Base-by-base conservation (phyloP, 2,329 filamentous ascomycete genomes). In the Colletotrichum acutatum region DNA sequence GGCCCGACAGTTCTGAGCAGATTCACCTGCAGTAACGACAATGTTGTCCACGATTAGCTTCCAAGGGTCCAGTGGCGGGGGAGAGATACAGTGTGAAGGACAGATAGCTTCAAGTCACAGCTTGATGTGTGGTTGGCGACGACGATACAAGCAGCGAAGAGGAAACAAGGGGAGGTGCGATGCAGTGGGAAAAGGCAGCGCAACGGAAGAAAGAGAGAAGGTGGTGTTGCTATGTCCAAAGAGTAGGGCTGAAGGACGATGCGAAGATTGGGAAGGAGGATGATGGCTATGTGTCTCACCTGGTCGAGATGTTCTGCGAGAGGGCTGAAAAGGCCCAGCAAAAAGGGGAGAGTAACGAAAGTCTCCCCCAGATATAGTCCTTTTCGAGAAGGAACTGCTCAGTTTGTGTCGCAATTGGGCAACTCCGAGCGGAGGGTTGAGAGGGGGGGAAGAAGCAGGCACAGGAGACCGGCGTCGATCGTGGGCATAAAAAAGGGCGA, bases 381-480 rank as follows among this genome's bases (percentile, higher is more conserved):
- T 53, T 57, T 49, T 57, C 42, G 24, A 71, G 65, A 52, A 53
- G 46, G 57, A 14, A 59, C 66, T 71, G 67, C 53, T 68, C 71
- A 59, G 68, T 81, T 79, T 82, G 81, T 81, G 81, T 83, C 80
- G 78, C 78, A 83, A 83, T 82, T 81, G 79, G 80, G 82, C 78
- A 77, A 78, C 78, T 77, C 76, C 76, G 78, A 79, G 82, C 79
- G 79, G 77, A 78, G 78, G 77, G 76, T 77, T 76, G 75, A 76
- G 75, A 76, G 74, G 74, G 68, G 74, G 42, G 42, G 42, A n/a
- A 49, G 58, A 54, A 59, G 71, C 71, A 62, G 67, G 60, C 71
- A 56, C 60, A 74, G 74, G 74, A 75, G 76, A 75, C 67, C 71
- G 76, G 74, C 75, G 76, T 75, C 75, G 68, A 70, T 73, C 71